phyloP scores from a whole-genome alignment of 2,329 filamentous ascomycete species.

The Aureobasidium sp. region DNA sequence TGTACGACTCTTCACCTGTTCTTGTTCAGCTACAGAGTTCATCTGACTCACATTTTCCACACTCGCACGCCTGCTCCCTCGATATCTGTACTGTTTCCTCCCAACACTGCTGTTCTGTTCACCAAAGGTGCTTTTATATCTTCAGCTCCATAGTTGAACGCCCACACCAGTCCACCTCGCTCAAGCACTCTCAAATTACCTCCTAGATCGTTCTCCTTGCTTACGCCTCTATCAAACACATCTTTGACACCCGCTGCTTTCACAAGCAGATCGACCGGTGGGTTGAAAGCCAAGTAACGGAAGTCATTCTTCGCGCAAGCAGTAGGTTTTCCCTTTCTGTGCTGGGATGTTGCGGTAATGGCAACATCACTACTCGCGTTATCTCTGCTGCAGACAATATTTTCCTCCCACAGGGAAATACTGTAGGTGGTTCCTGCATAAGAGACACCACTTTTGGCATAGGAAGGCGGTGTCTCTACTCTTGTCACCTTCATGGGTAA shows the following conservation, averaged over 20 bases:
- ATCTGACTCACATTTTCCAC: constrained; percentile 13
- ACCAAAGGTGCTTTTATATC: constrained; percentile 16
- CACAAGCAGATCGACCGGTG: constrained; percentile 18
- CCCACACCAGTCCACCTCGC: constrained; percentile 20
- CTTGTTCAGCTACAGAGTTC: not conserved
- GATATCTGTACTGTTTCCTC: constrained; percentile 12
- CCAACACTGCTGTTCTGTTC: constrained; percentile 16
- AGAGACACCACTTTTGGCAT: constrained; percentile 18
- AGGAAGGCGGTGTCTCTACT: constrained; percentile 18
- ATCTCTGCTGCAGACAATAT: constrained; percentile 15
- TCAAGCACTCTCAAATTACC: constrained; percentile 18
- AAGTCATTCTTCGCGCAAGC: constrained; percentile 17
- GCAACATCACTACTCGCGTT: constrained; percentile 17
- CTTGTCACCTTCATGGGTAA: constrained; percentile 19
- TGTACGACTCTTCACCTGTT: not conserved
- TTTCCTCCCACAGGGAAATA: constrained; percentile 19
- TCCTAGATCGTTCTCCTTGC: constrained; percentile 18
- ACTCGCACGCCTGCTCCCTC: constrained; percentile 18
- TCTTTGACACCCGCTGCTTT: constrained; percentile 17
- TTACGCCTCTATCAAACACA: constrained; percentile 15
- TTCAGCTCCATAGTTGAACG: constrained; percentile 20
- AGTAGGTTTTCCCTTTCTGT: constrained; percentile 18
- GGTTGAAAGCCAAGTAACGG: constrained; percentile 21
- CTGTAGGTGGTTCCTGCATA: constrained; percentile 19
- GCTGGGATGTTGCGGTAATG: constrained; percentile 18